Evolutionary conservation across 371 early-diverging fungal species (phyloP).

Genomic region (Funneliformis caledonium): DNA sequence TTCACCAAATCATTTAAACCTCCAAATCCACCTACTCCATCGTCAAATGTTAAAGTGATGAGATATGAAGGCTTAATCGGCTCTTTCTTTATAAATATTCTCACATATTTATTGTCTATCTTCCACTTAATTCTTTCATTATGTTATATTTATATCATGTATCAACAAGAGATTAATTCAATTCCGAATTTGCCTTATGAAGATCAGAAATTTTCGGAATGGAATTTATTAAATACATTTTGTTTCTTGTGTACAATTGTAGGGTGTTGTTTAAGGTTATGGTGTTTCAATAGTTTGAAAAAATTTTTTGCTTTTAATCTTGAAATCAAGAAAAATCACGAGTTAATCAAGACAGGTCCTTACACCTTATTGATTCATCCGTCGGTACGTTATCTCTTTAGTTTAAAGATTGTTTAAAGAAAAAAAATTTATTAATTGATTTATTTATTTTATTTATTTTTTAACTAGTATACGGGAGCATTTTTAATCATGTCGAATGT

Average conservation of each 20-base stretch:
- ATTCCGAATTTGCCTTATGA: background rate
- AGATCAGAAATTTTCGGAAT: background rate
- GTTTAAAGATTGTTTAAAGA: background rate
- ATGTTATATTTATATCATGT: slow-evolving; percentile 20
- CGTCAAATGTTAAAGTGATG: background rate
- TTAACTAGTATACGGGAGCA: background rate
- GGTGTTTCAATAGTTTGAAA: slow-evolving; percentile 10
- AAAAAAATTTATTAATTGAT: background rate
- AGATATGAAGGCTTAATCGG: too few species aligned
- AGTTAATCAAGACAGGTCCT: slow-evolving; percentile 18
- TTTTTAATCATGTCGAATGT: background rate
- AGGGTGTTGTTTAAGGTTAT: background rate
- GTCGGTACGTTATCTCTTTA: slow-evolving; percentile 2
- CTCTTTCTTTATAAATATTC: background rate
- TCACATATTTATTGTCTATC: background rate
- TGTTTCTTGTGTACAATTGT: background rate
- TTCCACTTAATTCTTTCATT: background rate
- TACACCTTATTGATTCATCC: slow-evolving; percentile 18
- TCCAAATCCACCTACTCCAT: background rate
- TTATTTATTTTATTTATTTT: background rate
- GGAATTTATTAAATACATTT: background rate
- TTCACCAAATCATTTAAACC: background rate
- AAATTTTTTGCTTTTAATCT: slow-evolving; percentile 34
- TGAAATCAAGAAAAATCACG: slow-evolving; percentile 9
- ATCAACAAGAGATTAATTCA: background rate